These are phyloP conservation scores for Volvox carteri DNA, from an alignment of 163 green algal species.

Conservation along the genomic window DNA sequence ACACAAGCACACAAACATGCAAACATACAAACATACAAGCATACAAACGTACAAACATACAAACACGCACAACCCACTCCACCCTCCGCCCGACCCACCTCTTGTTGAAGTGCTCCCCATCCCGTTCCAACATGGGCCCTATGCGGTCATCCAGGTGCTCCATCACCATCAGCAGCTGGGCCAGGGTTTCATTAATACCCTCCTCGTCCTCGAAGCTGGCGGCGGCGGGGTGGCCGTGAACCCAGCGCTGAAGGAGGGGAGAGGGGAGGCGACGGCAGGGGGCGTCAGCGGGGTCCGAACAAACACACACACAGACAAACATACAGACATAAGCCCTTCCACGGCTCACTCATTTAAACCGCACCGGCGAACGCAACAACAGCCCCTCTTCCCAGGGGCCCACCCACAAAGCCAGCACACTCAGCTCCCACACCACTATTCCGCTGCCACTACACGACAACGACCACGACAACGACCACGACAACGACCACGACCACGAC, in stretches of 20 bases:
- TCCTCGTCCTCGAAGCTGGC: conserved; percentile 59
- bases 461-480: background rate
- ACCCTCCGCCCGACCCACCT: conserved; percentile 51
- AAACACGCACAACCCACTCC: too few species aligned
- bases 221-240: conserved; percentile 56
- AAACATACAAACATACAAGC: too few species aligned
- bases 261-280: background rate
- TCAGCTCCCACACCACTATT: too few species aligned
- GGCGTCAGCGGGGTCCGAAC: background rate
- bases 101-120: conserved; percentile 90
- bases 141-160: conserved; percentile 90
- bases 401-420: too few species aligned
- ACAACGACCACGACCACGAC: background rate
- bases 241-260: conserved; percentile 68
- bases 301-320: too few species aligned
- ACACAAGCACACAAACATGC: too few species aligned
- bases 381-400: too few species aligned
- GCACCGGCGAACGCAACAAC: too few species aligned
- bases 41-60: too few species aligned
- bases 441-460: too few species aligned
- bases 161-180: conserved; percentile 84
- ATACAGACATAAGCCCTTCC: too few species aligned
- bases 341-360: too few species aligned
- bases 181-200: conserved; percentile 68
- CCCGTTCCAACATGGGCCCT: conserved; percentile 84